Conservation (phyloP, 139 green algal species). For the Zygnema circumcarinatum region DNA sequence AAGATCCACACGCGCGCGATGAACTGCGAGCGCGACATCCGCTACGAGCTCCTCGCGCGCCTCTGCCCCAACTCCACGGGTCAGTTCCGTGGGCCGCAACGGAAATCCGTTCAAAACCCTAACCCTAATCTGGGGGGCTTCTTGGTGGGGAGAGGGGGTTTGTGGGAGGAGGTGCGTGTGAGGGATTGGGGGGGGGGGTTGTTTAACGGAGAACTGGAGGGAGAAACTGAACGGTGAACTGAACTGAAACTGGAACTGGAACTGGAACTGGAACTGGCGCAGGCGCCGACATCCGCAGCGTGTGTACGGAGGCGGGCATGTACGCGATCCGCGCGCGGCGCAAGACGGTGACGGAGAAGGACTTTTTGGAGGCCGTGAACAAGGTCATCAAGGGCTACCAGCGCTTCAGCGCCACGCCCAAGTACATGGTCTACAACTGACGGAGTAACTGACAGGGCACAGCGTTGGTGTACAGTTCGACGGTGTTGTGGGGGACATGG, state of each 20-base stretch:
- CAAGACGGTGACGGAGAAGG: slow-evolving; percentile 99
- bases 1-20: slow-evolving; percentile 97
- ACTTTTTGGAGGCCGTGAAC: slow-evolving; percentile 97
- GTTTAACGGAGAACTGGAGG: no score
- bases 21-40: slow-evolving; percentile 96
- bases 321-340: slow-evolving; percentile 87
- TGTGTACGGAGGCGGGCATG: slow-evolving; percentile 97
- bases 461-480: no score
- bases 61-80: slow-evolving; percentile 94
- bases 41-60: slow-evolving; percentile 88
- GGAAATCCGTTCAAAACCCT: no score
- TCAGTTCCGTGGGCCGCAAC: background rate
- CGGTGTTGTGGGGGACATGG: no score
- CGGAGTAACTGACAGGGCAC: no score
- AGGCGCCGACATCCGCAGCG: slow-evolving; percentile 91
- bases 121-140: no score
- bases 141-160: no score
- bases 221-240: no score
- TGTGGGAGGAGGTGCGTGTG: no score
- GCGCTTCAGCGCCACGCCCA: slow-evolving; percentile 97
- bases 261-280: no score
- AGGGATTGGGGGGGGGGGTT: no score
- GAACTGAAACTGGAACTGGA: no score
- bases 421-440: slow-evolving; percentile 96
- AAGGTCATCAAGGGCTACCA: slow-evolving; percentile 99